Conservation (phyloP, 495 filamentous ascomycete genomes). For the Penicillium riverlandense region DNA sequence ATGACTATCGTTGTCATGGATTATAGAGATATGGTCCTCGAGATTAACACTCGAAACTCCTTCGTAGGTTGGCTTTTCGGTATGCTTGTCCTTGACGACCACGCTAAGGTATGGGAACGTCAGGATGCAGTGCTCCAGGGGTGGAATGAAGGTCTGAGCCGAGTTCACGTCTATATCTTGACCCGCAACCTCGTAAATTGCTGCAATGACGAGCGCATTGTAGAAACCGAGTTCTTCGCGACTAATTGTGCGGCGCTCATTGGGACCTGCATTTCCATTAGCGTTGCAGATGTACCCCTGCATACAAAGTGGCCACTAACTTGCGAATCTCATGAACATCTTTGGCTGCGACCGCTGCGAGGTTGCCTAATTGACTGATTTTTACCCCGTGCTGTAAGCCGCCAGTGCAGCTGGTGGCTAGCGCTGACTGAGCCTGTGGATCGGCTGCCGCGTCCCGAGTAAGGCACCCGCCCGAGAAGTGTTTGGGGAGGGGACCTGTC, state of each 20-base stretch:
- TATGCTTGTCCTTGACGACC: conserved; percentile 13
- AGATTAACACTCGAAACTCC: conserved; percentile 8
- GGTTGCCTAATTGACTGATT: background rate
- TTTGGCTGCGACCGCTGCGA: background rate
- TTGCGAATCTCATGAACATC: background rate
- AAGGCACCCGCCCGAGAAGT: too few relatives aligned
- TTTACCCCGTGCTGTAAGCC: background rate
- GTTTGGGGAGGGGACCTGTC: too few relatives aligned
- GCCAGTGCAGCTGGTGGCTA: background rate
- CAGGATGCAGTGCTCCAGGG: conserved; percentile 10
- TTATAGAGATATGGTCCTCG: conserved; percentile 13
- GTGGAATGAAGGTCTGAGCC: conserved; percentile 5
- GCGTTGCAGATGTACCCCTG: background rate
- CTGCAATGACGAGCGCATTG: conserved; percentile 14
- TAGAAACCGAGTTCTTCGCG: conserved; percentile 19
- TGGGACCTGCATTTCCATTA: conserved; percentile 12
- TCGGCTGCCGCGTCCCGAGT: too few relatives aligned
- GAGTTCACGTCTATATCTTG: conserved; percentile 3
- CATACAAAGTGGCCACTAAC: background rate
- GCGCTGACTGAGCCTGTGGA: too few relatives aligned
- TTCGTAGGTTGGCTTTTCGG: conserved; percentile 13
- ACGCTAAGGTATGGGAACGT: conserved; percentile 12
- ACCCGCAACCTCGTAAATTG: conserved; percentile 12
- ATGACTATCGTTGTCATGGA: background rate
- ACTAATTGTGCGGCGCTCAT: conserved; percentile 20